phyloP scores from a whole-genome alignment of 495 filamentous ascomycete genomes.

The Evernia prunastri region DNA sequence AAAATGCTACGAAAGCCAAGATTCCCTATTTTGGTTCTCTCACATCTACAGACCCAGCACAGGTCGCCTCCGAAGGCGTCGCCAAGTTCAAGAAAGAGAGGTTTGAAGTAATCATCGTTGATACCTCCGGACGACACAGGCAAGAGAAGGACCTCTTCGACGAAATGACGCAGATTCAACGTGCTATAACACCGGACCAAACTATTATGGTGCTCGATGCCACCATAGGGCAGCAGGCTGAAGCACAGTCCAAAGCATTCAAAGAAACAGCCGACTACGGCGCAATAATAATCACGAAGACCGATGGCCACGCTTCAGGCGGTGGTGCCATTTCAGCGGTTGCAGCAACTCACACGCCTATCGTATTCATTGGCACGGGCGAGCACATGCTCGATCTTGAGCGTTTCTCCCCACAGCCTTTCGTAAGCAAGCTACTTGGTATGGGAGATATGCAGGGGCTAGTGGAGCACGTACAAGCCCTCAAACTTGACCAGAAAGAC shows the following conservation, averaged over 20 bases:
- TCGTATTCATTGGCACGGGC: slow-evolving; percentile 95
- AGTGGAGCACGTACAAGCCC: slow-evolving; percentile 93
- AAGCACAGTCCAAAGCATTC: slow-evolving; percentile 91
- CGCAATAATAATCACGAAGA: slow-evolving; percentile 98
- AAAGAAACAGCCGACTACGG: slow-evolving; percentile 97
- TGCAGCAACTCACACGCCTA: slow-evolving; percentile 91
- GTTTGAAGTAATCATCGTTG: slow-evolving; percentile 98
- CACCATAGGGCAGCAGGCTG: slow-evolving; percentile 91
- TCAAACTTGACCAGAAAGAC: slow-evolving; percentile 95
- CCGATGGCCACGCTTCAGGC: slow-evolving; percentile 88
- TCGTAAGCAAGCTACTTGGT: slow-evolving; percentile 84
- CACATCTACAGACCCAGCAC: slow-evolving; percentile 91
- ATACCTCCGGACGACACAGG: slow-evolving; percentile 88
- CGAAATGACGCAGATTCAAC: slow-evolving; percentile 97
- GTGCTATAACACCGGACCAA: slow-evolving; percentile 86
- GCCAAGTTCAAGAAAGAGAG: slow-evolving; percentile 98
- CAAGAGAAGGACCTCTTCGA: slow-evolving; percentile 94
- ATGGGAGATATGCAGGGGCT: slow-evolving; percentile 97
- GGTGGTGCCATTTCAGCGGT: slow-evolving; percentile 98
- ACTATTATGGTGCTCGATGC: slow-evolving; percentile 98
- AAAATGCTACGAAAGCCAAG: slow-evolving; percentile 97
- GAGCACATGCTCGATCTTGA: slow-evolving; percentile 96
- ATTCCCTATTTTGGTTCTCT: slow-evolving; percentile 97
- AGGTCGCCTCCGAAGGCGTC: slow-evolving; percentile 88
- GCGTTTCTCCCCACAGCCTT: slow-evolving; percentile 82